Percentiles rank a stretch among this genome's conserved stretches.
Conservation (phyloP, 495 filamentous ascomycete species). For the Xylaria flabelliformis region DNA sequence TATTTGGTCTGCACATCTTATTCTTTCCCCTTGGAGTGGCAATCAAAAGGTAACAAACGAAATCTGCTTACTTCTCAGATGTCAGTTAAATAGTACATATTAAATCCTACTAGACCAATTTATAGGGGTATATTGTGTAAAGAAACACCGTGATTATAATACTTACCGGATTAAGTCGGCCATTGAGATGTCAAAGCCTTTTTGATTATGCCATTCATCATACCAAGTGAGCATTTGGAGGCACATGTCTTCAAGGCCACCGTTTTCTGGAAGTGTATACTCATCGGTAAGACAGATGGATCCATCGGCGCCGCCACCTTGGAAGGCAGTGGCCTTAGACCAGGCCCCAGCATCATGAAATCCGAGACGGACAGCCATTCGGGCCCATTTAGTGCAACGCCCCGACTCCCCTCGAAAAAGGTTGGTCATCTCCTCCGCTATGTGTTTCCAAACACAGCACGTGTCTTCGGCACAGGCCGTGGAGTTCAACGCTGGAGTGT, state of each 20-base stretch:
- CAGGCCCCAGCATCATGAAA: constrained; percentile 48
- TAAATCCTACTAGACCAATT: background rate
- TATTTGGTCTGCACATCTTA: background rate
- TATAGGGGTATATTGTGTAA: background rate
- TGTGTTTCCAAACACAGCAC: constrained; percentile 43
- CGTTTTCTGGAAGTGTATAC: constrained; percentile 38
- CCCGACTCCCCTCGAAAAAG: constrained; percentile 33
- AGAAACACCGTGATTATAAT: background rate
- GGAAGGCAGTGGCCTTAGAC: constrained; percentile 30
- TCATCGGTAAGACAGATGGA: constrained; percentile 37
- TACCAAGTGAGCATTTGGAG: constrained; percentile 31
- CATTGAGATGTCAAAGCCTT: constrained; percentile 35
- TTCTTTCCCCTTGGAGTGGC: background rate
- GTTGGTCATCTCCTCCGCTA: constrained; percentile 37
- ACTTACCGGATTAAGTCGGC: constrained; percentile 40
- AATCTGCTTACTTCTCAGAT: constrained; percentile 8
- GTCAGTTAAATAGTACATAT: background rate
- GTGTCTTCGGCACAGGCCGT: constrained; percentile 31
- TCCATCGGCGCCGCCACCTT: constrained; percentile 43
- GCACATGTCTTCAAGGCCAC: constrained; percentile 37
- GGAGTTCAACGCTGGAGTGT: constrained; percentile 16
- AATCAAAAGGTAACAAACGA: background rate
- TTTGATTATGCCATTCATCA: constrained; percentile 28
- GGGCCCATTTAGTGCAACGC: constrained; percentile 39
- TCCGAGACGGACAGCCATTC: constrained; percentile 42